A percentile compares a stretch with the other conserved stretches of the same genome.
Evolutionary conservation across 2,329 filamentous ascomycete species (phyloP).

Genomic region (Zymoseptoria tritici): DNA sequence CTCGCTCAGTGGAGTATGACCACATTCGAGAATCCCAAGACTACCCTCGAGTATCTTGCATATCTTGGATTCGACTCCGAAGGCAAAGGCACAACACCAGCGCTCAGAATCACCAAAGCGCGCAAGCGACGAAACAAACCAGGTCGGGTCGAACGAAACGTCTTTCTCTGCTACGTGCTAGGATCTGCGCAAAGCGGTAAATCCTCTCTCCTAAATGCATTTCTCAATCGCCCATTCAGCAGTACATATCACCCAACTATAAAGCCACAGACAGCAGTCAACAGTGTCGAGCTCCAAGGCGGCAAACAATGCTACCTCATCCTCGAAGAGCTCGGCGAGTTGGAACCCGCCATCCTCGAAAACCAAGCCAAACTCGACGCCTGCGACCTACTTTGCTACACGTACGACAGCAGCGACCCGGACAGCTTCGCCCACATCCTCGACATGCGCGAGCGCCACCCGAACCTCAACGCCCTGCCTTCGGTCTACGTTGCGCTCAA

Average conservation of each 20-base stretch:
- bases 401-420: slow-evolving; percentile 93
- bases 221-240: slow-evolving; percentile 81
- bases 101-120: slow-evolving; percentile 86
- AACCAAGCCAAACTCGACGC: slow-evolving; percentile 84
- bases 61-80: slow-evolving; percentile 89
- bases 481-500: slow-evolving; percentile 90
- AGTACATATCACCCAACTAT: slow-evolving; percentile 86
- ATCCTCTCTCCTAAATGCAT: slow-evolving; percentile 81
- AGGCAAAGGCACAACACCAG: slow-evolving; percentile 66
- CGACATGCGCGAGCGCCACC: slow-evolving; percentile 67
- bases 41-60: slow-evolving; percentile 88
- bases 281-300: slow-evolving; percentile 90
- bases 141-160: slow-evolving; percentile 84
- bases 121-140: slow-evolving; percentile 76
- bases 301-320: slow-evolving; percentile 97
- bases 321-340: slow-evolving; percentile 84
- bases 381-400: slow-evolving; percentile 89
- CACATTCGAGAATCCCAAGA: slow-evolving; percentile 91
- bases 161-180: slow-evolving; percentile 87
- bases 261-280: slow-evolving; percentile 86
- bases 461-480: slow-evolving; percentile 80
- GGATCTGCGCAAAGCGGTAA: slow-evolving; percentile 84
- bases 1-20: slow-evolving; percentile 99
- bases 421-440: slow-evolving; percentile 93
- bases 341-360: slow-evolving; percentile 91